Percentiles rank a stretch among this genome's conserved stretches.
Conservation (phyloP, 768 basidiomycete species). For the Piloderma croceum region DNA sequence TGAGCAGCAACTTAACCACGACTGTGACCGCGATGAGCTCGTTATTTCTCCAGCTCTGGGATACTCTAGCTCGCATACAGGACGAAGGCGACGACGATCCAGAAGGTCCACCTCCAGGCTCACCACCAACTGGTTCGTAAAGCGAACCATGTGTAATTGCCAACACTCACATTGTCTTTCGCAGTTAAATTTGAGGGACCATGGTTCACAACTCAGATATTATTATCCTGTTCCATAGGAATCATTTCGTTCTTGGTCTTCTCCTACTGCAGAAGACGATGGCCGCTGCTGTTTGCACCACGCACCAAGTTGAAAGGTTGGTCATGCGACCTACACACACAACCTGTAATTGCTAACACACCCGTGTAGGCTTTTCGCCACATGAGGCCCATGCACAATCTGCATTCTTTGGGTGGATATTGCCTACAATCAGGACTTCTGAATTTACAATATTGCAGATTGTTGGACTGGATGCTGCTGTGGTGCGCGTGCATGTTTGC, state of each 20-base stretch:
- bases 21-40: no score
- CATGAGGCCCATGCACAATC: conserved; percentile 85
- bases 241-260: conserved; percentile 78
- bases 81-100: conserved; percentile 34
- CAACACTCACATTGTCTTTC: not conserved
- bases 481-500: conserved; percentile 49
- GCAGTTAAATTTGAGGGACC: conserved; percentile 83
- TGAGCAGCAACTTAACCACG: no score
- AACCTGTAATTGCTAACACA: not conserved
- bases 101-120: conserved; percentile 50
- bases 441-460: conserved; percentile 94
- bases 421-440: conserved; percentile 84
- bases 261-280: conserved; percentile 81
- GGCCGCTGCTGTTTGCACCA: conserved; percentile 88
- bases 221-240: conserved; percentile 74
- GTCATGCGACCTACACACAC: not conserved
- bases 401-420: conserved; percentile 93
- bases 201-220: conserved; percentile 91
- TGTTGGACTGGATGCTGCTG: conserved; percentile 94
- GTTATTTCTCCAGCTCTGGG: no score
- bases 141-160: conserved; percentile 1
- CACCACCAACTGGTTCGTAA: conserved; percentile 57
- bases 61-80: no score
- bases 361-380: conserved; percentile 73
- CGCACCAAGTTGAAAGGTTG: conserved; percentile 92